Evolutionary conservation across 352 stramenopile genomes (phyloP).

Genomic region (Saprolegnia parasitica): DNA sequence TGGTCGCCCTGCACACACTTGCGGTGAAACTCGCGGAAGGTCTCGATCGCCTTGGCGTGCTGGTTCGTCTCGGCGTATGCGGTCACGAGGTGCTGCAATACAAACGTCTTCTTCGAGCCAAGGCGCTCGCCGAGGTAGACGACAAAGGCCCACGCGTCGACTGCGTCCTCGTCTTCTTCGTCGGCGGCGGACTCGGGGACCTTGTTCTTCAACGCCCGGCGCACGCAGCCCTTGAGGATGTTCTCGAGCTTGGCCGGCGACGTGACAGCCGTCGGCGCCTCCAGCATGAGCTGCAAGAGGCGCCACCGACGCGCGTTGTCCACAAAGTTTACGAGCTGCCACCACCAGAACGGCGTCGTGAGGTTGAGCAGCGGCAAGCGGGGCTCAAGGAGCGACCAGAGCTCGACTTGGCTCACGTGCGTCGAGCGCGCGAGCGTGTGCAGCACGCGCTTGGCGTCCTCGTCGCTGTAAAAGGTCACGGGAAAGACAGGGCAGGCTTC

Average conservation of each 20-base stretch:
- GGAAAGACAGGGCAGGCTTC: not conserved
- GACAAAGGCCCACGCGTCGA: conserved; percentile 12
- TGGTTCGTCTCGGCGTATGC: conserved; percentile 16
- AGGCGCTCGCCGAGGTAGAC: not conserved
- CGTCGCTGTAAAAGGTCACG: conserved; percentile 5
- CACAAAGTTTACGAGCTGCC: conserved; percentile 6
- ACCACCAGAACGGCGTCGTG: conserved; percentile 19
- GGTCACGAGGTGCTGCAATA: conserved; percentile 7
- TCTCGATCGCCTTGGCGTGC: conserved; percentile 16
- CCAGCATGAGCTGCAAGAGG: conserved; percentile 12
- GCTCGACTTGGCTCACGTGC: conserved; percentile 7
- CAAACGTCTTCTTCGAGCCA: not conserved
- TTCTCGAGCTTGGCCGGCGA: not conserved
- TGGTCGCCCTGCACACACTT: not conserved
- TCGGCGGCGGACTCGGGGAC: not conserved
- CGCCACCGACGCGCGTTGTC: conserved; percentile 13
- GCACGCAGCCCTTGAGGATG: conserved; percentile 2
- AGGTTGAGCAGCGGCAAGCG: conserved; percentile 2
- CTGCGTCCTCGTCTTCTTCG: not conserved
- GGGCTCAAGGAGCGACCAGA: conserved; percentile 5
- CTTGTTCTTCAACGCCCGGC: conserved; percentile 1
- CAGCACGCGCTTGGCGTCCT: not conserved
- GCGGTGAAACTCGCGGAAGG: conserved; percentile 8
- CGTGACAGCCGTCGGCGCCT: not conserved
- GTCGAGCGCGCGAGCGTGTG: not conserved